Conservation (phyloP, 805 yeast genomes). For the Starmerella cellae region DNA sequence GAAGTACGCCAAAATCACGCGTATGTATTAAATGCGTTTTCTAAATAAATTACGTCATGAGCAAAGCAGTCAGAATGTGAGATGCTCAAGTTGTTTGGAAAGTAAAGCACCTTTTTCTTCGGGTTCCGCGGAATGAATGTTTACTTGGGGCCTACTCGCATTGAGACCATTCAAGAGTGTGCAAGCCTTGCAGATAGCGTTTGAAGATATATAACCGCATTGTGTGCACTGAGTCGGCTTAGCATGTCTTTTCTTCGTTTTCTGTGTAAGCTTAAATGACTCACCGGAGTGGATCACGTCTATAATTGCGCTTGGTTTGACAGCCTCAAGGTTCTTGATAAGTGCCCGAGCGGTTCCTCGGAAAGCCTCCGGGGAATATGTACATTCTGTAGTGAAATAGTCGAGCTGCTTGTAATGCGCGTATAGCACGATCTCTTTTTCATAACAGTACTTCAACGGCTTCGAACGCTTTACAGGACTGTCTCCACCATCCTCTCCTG, state of each 20-base stretch:
- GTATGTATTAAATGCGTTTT: too few relatives aligned
- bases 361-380: conserved; percentile 97
- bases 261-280: conserved; percentile 18
- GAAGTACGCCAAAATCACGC: too few relatives aligned
- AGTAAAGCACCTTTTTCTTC: conserved; percentile 33
- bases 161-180: conserved; percentile 74
- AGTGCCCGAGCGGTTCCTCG: conserved; percentile 93
- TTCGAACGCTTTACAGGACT: conserved; percentile 78
- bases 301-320: conserved; percentile 83
- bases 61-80: conserved; percentile 37
- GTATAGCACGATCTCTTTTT: conserved; percentile 90
- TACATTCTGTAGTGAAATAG: conserved; percentile 93
- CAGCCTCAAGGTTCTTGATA: conserved; percentile 77
- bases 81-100: conserved; percentile 18
- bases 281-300: conserved; percentile 95
- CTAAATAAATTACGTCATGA: too few relatives aligned
- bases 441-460: conserved; percentile 91
- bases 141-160: conserved; percentile 52
- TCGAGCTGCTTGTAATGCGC: conserved; percentile 94
- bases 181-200: conserved; percentile 86
- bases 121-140: conserved; percentile 51
- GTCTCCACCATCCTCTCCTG: conserved; percentile 32
- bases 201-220: conserved; percentile 86
- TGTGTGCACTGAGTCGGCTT: conserved; percentile 46
- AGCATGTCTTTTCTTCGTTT: conserved; percentile 15